phyloP scores from a whole-genome alignment of 2,329 filamentous ascomycete species.

The Hymenoscyphus fraxineus region DNA sequence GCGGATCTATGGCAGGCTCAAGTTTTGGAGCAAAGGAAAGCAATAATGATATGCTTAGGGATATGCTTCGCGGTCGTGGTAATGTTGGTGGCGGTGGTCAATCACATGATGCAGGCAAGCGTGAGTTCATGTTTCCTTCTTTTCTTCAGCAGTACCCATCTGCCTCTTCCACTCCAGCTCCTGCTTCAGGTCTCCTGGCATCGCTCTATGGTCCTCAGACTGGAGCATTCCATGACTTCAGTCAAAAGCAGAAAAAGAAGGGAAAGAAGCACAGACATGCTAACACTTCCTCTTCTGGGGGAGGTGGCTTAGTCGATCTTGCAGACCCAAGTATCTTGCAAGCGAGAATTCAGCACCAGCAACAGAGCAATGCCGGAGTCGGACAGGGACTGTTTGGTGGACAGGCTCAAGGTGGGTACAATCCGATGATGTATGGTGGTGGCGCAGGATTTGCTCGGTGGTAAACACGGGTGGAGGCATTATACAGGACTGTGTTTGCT shows the following conservation, averaged over 20 bases:
- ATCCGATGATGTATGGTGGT: slow-evolving; percentile 78
- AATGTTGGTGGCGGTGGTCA: slow-evolving; percentile 62
- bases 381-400: slow-evolving; percentile 87
- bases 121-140: slow-evolving; percentile 96
- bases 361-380: slow-evolving; percentile 75
- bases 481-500: slow-evolving; percentile 19
- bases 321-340: slow-evolving; percentile 99
- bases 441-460: slow-evolving; percentile 64
- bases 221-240: slow-evolving; percentile 85
- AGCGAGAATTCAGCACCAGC: slow-evolving; percentile 89
- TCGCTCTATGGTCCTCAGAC: slow-evolving; percentile 79
- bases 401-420: slow-evolving; percentile 93
- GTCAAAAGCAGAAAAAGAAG: slow-evolving; percentile 99
- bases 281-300: slow-evolving; percentile 99
- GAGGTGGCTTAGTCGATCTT: slow-evolving; percentile 99
- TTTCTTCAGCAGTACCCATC: slow-evolving; percentile 83
- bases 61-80: slow-evolving; percentile 70
- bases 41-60: slow-evolving; percentile 73
- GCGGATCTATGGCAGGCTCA: slow-evolving; percentile 54
- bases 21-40: slow-evolving; percentile 70
- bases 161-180: slow-evolving; percentile 76
- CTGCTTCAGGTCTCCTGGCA: slow-evolving; percentile 85
- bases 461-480: slow-evolving; percentile 44
- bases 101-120: slow-evolving; percentile 84
- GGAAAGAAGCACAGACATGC: slow-evolving; percentile 99